A percentile compares a stretch with the other conserved stretches of the same genome.
These are phyloP conservation scores for Plasmodium vivax DNA, from an alignment of 169 alveolate species.

Conservation along the genomic window DNA sequence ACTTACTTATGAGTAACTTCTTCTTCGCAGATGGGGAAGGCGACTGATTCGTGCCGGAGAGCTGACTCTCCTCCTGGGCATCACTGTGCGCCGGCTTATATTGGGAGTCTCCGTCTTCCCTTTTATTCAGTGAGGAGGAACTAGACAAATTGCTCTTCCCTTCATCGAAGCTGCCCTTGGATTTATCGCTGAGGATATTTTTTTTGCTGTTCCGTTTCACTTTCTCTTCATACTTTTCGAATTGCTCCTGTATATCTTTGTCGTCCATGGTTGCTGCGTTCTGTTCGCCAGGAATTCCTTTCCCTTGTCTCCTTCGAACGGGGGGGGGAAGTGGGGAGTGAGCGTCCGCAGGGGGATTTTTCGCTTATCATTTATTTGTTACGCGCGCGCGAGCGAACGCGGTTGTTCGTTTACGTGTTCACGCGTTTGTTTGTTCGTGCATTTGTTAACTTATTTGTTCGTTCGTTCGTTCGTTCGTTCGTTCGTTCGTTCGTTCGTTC, in stretches of 20 bases:
- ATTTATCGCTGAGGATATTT: background rate
- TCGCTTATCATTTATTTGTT: background rate
- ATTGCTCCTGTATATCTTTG: constrained; percentile 24
- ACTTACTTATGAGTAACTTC: constrained; percentile 32
- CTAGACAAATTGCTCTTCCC: background rate
- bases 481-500: background rate
- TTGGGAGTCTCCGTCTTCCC: constrained; percentile 1
- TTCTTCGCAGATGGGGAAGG: background rate
- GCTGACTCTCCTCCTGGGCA: background rate
- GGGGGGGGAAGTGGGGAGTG: background rate
- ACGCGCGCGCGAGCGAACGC: background rate
- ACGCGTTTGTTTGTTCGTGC: background rate
- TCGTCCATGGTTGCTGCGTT: constrained; percentile 23
- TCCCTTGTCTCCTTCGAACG: constrained; percentile 70
- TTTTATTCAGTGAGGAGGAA: constrained; percentile 25
- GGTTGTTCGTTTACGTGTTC: background rate
- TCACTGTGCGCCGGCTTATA: constrained; percentile 3
- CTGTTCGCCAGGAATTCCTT: constrained; percentile 25
- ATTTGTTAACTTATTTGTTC: background rate
- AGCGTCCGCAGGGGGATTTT: background rate
- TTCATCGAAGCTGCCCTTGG: background rate
- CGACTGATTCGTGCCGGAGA: background rate
- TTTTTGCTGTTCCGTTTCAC: constrained; percentile 26
- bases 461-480: background rate
- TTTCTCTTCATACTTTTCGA: constrained; percentile 20